A percentile compares a stretch with the other conserved stretches of the same genome.
These are phyloP conservation scores for Astrephomene gubernaculifera DNA, from an alignment of 139 green algal genomes.

Conservation along the genomic window DNA sequence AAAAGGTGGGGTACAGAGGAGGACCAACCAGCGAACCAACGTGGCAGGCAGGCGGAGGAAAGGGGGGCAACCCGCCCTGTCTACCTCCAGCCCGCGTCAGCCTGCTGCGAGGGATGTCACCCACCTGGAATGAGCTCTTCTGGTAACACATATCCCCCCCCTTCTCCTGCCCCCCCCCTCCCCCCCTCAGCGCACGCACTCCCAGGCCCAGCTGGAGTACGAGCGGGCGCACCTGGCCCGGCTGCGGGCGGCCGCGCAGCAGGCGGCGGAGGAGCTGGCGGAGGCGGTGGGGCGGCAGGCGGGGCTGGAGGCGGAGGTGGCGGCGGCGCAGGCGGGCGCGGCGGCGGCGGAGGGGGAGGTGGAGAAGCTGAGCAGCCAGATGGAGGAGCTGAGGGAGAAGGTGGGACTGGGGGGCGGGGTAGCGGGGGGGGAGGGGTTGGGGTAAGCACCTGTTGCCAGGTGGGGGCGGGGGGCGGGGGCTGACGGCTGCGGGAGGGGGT, in stretches of 20 bases:
- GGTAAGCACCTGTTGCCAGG: too few relatives aligned
- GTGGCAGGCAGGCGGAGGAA: neutral
- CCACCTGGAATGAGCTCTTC: too few relatives aligned
- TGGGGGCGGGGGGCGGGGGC: too few relatives aligned
- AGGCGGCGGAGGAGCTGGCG: constrained; percentile 27
- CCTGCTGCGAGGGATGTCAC: too few relatives aligned
- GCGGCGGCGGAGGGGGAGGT: constrained; percentile 34
- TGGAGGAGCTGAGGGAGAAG: constrained; percentile 32
- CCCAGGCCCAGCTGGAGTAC: constrained; percentile 81
- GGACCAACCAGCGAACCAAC: neutral
- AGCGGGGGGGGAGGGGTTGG: too few relatives aligned
- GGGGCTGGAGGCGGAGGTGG: constrained; percentile 34
- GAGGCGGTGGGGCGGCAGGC: constrained; percentile 16
- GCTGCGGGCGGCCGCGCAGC: constrained; percentile 17
- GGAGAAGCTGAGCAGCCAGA: neutral
- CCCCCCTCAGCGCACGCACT: constrained; percentile 57
- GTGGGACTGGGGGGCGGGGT: neutral
- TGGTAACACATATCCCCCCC: too few relatives aligned
- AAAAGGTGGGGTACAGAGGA: constrained; percentile 27
- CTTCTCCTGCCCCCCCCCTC: too few relatives aligned
- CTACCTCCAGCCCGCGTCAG: too few relatives aligned
- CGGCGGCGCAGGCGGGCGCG: constrained; percentile 17
- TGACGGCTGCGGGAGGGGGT: too few relatives aligned
- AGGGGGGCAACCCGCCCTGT: too few relatives aligned
- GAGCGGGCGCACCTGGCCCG: constrained; percentile 56